phyloP scores from a whole-genome alignment of 805 yeast species.

The Lipomyces chichibuensis region DNA sequence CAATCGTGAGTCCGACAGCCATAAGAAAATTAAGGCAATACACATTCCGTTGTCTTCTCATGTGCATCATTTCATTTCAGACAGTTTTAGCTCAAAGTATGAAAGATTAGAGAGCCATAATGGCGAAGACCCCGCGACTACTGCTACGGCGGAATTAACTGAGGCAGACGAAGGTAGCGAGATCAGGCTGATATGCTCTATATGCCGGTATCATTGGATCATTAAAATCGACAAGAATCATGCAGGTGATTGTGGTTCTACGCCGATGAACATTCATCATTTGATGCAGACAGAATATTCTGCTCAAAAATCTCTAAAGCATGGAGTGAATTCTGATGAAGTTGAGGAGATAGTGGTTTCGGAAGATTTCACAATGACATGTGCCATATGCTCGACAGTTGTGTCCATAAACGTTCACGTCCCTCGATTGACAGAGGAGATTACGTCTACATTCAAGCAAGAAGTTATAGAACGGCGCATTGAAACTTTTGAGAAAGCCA shows the following conservation, averaged over 20 bases:
- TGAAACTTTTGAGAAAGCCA: conserved; percentile 41
- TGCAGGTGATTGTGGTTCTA: conserved; percentile 12
- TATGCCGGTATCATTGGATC: conserved; percentile 27
- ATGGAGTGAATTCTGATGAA: conserved; percentile 4
- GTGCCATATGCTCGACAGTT: conserved; percentile 19
- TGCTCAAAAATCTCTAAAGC: background rate
- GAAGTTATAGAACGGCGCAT: conserved; percentile 59
- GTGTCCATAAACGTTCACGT: conserved; percentile 16
- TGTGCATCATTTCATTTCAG: conserved; percentile 24
- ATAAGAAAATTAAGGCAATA: background rate
- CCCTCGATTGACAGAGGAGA: conserved; percentile 50
- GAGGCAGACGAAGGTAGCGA: background rate
- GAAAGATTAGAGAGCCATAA: background rate
- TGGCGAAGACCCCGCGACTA: background rate
- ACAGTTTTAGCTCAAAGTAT: background rate
- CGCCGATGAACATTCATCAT: conserved; percentile 25
- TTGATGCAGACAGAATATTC: conserved; percentile 15
- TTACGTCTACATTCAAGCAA: conserved; percentile 53
- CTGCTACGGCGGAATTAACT: background rate
- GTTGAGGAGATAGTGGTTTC: background rate
- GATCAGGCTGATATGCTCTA: conserved; percentile 21
- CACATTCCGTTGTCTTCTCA: conserved; percentile 24
- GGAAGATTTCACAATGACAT: conserved; percentile 17
- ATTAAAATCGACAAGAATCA: conserved; percentile 6
- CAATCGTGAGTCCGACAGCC: background rate